Conservation (phyloP, 306 rosid species). For the Begonia peltatifolia region DNA sequence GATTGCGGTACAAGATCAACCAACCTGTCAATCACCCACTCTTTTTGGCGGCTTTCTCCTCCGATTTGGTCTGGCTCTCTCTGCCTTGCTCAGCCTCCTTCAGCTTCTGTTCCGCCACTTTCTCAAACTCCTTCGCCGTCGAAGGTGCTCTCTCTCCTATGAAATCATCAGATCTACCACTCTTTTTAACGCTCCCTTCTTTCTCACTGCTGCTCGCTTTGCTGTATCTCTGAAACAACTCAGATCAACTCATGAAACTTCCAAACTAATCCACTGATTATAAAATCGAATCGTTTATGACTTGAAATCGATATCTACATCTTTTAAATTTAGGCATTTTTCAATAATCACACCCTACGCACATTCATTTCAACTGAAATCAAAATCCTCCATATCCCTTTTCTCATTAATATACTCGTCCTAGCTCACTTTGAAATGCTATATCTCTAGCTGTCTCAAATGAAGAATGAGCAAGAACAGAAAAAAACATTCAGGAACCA, state of each 20-base stretch:
- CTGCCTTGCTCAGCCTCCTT: constrained; percentile 2
- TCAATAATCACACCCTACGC: too few species aligned
- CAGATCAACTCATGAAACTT: neutral
- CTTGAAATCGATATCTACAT: neutral
- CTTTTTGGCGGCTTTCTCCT: neutral
- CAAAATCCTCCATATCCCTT: too few species aligned
- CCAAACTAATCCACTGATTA: too few species aligned
- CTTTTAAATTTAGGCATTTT: too few species aligned
- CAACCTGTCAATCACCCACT: too few species aligned
- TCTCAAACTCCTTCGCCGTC: constrained; percentile 8
- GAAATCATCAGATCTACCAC: constrained; percentile 7
- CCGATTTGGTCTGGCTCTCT: neutral
- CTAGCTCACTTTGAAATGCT: too few species aligned
- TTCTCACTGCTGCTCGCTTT: neutral
- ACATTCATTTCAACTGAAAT: too few species aligned
- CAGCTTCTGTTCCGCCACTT: constrained; percentile 7
- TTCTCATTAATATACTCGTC: too few species aligned
- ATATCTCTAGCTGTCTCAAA: too few species aligned
- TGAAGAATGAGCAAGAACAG: too few species aligned
- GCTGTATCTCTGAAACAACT: neutral
- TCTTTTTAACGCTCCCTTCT: neutral
- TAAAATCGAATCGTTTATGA: neutral
- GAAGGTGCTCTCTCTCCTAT: constrained; percentile 39
- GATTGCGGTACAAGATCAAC: too few species aligned
- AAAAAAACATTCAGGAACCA: too few species aligned